Evolutionary conservation across 2,329 filamentous ascomycete genomes (phyloP), one percentile per base, ranked within the genome.

Genomic region (Verruconis gallopava): DNA sequence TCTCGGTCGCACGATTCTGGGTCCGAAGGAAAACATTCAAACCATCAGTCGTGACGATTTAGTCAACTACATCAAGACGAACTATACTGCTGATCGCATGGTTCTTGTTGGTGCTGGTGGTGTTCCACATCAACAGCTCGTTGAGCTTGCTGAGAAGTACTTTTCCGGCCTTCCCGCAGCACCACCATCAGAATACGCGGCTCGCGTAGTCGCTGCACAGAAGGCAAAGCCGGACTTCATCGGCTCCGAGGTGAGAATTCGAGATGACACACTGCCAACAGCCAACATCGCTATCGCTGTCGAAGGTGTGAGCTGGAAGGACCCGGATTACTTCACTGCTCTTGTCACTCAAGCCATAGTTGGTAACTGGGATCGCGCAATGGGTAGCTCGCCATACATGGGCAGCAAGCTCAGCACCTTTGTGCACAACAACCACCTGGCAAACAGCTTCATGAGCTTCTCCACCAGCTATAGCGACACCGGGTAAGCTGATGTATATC

Each of bases 381-480:
- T 96, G 79, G 91, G 93, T 60, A 94, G 91, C 67, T 91, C 91
- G 46, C 81, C 88, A 51, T 91, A 95, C 72, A 81, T 95, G 60
- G 91, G 93, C 57, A 94, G 86, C 83, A 95, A 93, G 76, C 85
- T 98, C 56, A 94, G 85, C 72, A 79, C 81, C 51, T 85, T 91
- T 58, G 81, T 98, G 53, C 84, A 93, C 74, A 80, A 93, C 68
- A 78, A 96, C 69, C 81, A 88, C 64, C 77, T 98, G 48, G 91
- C 91, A 66, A 98, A 94, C 73, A 95, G 88, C 77, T 98, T 95
- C 76, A 98, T 98, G 93, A 93, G 85, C 72, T 98, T 98, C 72
- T 95, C 88, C 51, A 98, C 91, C 53, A 94, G 85, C 74, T 98
- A 98, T 72, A 96, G 88, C 61, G 91, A 98, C 66, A 98, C 91